Evolutionary conservation across 306 rosid species (phyloP).

Genomic region (Echinosophora koreensis): DNA sequence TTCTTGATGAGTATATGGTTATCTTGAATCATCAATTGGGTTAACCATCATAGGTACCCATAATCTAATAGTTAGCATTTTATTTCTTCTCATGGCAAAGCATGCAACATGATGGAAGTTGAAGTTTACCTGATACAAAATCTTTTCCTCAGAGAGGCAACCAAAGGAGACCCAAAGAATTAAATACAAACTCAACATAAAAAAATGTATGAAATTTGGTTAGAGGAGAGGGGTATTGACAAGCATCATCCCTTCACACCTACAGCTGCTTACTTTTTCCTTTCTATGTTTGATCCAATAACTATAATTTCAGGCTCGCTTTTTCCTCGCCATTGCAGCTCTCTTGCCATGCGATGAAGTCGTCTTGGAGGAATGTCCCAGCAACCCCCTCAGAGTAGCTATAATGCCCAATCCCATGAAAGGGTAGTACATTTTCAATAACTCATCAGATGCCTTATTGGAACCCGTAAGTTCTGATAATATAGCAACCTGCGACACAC

Average conservation of each 20-base stretch:
- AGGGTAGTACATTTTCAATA: slow-evolving; percentile 60
- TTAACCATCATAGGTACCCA: not conserved
- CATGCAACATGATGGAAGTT: slow-evolving; percentile 29
- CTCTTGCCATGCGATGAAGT: slow-evolving; percentile 48
- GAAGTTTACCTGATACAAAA: slow-evolving; percentile 38
- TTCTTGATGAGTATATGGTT: not conserved
- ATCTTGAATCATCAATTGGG: not conserved
- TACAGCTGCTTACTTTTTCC: slow-evolving; percentile 19
- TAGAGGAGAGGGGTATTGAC: slow-evolving; percentile 30
- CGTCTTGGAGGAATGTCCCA: slow-evolving; percentile 52
- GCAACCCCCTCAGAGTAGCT: slow-evolving; percentile 68
- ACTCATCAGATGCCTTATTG: slow-evolving; percentile 65
- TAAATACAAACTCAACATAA: slow-evolving; percentile 32
- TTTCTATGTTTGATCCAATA: slow-evolving; percentile 22
- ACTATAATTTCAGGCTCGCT: slow-evolving; percentile 56
- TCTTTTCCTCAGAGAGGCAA: slow-evolving; percentile 18
- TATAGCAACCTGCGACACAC: slow-evolving; percentile 64
- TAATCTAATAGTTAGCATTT: slow-evolving; percentile 35
- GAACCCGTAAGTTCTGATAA: slow-evolving; percentile 69
- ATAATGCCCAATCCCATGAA: slow-evolving; percentile 68
- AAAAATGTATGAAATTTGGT: slow-evolving; percentile 30
- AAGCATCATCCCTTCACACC: slow-evolving; percentile 36
- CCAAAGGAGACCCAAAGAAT: slow-evolving; percentile 14
- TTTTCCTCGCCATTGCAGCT: slow-evolving; percentile 58
- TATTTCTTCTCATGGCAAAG: slow-evolving; percentile 39